Evolutionary conservation across 2,329 filamentous ascomycete species (phyloP).

Genomic region (Bipolaris victoriae): DNA sequence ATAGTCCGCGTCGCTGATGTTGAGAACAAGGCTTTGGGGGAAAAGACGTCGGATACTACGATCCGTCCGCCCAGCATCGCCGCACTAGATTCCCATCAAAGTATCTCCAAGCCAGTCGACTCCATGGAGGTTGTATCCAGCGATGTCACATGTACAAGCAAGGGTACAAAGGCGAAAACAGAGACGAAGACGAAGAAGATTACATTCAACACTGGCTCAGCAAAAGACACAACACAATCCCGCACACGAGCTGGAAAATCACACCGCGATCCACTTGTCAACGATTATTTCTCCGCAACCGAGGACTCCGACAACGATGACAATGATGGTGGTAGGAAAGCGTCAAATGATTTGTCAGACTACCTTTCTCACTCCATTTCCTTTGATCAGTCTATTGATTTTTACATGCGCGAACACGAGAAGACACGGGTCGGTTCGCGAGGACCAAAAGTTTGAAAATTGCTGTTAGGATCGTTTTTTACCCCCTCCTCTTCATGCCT

Average conservation of each 20-base stretch:
- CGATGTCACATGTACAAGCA: neutral
- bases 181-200: neutral
- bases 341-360: conserved; percentile 15
- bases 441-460: conserved; percentile 19
- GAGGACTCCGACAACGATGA: conserved; percentile 13
- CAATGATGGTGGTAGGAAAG: neutral
- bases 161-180: neutral
- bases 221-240: neutral
- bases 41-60: conserved; percentile 40
- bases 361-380: conserved; percentile 25
- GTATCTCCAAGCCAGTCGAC: conserved; percentile 24
- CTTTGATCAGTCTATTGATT: conserved; percentile 13
- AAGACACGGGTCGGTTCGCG: conserved; percentile 12
- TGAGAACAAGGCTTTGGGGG: conserved; percentile 34
- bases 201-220: neutral
- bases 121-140: conserved; percentile 3
- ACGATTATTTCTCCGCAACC: conserved; percentile 11
- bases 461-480: neutral
- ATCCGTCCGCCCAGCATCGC: conserved; percentile 38
- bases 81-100: conserved; percentile 33
- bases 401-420: conserved; percentile 10
- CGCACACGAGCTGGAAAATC: neutral
- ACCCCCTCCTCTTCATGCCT: neutral
- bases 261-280: conserved; percentile 4
- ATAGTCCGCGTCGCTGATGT: conserved; percentile 21